Percentiles rank a stretch among this genome's conserved stretches.
These are phyloP conservation scores for Claviceps capensis DNA, from an alignment of 2,329 filamentous ascomycete genomes.

Conservation along the genomic window DNA sequence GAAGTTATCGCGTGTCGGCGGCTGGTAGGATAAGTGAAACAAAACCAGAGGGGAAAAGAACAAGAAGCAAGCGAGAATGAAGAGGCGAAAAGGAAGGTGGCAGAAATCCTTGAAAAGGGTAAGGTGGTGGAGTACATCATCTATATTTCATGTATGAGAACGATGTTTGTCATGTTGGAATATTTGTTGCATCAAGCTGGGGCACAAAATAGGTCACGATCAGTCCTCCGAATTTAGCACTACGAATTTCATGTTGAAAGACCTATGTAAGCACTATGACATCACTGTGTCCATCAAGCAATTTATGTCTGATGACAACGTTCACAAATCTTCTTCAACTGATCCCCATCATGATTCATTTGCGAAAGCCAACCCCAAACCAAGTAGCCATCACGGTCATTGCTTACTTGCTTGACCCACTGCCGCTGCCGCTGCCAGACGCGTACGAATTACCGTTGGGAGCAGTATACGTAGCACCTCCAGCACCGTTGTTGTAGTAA, in stretches of 20 bases:
- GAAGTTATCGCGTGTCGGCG: no score
- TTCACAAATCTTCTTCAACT: not conserved
- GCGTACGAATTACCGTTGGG: conserved; percentile 15
- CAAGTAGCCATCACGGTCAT: not conserved
- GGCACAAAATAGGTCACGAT: not conserved
- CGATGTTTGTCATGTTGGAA: not conserved
- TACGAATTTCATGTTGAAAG: not conserved
- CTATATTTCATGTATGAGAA: not conserved
- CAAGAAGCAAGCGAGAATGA: not conserved
- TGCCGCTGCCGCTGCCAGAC: not conserved
- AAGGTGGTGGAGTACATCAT: not conserved
- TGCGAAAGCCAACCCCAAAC: not conserved
- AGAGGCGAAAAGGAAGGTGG: not conserved
- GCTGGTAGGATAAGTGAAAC: not conserved
- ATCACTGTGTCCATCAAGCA: not conserved
- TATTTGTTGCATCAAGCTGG: not conserved
- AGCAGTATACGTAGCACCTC: conserved; percentile 46
- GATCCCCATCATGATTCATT: not conserved
- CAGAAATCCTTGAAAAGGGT: not conserved
- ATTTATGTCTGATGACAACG: not conserved
- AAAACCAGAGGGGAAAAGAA: not conserved
- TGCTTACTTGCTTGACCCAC: conserved; percentile 2
- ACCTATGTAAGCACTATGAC: not conserved
- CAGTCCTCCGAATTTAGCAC: no score
- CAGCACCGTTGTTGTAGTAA: conserved; percentile 50